These are phyloP conservation scores for Microstegium vimineum DNA, from an alignment of 176 grass and related monocot species.

Conservation along the genomic window DNA sequence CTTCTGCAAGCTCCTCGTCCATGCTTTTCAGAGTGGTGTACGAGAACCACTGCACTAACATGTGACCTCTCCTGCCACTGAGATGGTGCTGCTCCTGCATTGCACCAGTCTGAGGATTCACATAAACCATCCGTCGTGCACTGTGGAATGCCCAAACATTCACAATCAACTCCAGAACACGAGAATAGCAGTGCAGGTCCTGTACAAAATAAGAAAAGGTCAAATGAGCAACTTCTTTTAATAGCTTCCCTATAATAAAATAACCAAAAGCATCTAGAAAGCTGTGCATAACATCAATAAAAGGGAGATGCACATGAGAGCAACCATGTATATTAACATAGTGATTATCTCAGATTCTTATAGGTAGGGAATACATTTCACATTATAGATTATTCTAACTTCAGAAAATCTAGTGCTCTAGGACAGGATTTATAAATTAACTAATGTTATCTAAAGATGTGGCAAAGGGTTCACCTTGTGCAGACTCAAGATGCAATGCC, in stretches of 20 bases:
- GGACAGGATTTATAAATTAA: background rate
- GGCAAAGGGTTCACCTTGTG: slow-evolving; percentile 47
- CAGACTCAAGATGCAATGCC: slow-evolving; percentile 67
- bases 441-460: slow-evolving; percentile 16
- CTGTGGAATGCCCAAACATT: slow-evolving; percentile 98
- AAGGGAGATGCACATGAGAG: background rate
- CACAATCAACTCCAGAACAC: slow-evolving; percentile 75
- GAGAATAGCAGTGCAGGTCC: slow-evolving; percentile 90
- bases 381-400: background rate
- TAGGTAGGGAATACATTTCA: background rate
- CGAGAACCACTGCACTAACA: slow-evolving; percentile 78
- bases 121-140: slow-evolving; percentile 75
- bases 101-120: slow-evolving; percentile 73
- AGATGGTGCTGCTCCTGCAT: slow-evolving; percentile 89
- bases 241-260: background rate
- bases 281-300: background rate
- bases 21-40: slow-evolving; percentile 75
- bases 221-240: background rate
- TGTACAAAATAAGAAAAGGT: slow-evolving; percentile 42
- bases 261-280: slow-evolving; percentile 8
- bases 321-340: background rate
- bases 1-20: slow-evolving; percentile 96
- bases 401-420: background rate
- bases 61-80: slow-evolving; percentile 54
- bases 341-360: background rate